Percentiles rank a stretch among this genome's conserved stretches.
Conservation (phyloP, 176 grass and related monocot genomes). For the Aegilops umbellulata region DNA sequence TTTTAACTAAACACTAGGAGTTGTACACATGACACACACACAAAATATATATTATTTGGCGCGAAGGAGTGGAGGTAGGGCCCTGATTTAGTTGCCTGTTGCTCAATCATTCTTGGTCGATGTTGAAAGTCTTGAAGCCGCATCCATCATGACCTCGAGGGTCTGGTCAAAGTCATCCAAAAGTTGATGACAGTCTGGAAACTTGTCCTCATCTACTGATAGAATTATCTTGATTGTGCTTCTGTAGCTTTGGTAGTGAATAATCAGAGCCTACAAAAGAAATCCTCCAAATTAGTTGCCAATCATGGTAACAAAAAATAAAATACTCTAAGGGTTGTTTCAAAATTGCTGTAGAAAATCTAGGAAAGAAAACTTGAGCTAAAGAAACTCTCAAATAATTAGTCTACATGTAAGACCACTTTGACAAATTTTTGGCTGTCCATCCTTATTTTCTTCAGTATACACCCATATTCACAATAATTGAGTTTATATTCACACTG, state of each 20-base stretch:
- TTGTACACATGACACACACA: background rate
- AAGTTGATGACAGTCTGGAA: slow-evolving; percentile 44
- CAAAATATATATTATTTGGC: background rate
- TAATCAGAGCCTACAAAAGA: slow-evolving; percentile 38
- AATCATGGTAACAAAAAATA: background rate
- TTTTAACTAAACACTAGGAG: no score
- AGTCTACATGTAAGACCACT: no score
- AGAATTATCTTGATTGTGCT: slow-evolving; percentile 52
- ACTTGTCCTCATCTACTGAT: slow-evolving; percentile 41
- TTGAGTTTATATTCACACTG: no score
- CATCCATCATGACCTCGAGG: slow-evolving; percentile 19
- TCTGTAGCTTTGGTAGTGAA: slow-evolving; percentile 61
- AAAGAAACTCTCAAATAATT: no score
- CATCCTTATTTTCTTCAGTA: no score
- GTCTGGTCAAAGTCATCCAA: slow-evolving; percentile 49
- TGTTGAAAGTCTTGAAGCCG: background rate
- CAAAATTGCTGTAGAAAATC: no score
- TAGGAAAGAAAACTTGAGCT: no score
- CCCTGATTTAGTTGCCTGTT: background rate
- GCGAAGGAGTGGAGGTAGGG: background rate
- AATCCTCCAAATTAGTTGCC: background rate
- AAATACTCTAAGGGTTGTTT: no score
- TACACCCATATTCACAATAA: no score
- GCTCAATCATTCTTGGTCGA: background rate
- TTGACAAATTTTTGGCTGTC: no score